A percentile compares a stretch with the other conserved stretches of the same genome.
Conservation (phyloP, 495 filamentous ascomycete species). For the Lepraria neglecta region DNA sequence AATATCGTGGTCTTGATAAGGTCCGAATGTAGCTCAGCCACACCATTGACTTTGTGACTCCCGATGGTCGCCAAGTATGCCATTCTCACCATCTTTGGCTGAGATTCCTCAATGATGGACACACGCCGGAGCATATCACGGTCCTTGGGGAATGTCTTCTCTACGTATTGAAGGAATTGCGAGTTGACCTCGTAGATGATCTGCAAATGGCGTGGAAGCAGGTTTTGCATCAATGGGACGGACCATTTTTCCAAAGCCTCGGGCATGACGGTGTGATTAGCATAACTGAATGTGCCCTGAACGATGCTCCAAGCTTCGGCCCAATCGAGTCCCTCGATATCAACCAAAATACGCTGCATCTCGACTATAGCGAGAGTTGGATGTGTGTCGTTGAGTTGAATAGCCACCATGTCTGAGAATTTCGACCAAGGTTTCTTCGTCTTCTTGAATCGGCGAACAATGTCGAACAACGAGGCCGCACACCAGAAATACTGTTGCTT, state of each 20-base stretch:
- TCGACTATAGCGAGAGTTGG: conserved; percentile 95
- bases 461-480: conserved; percentile 90
- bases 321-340: conserved; percentile 87
- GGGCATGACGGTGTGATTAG: conserved; percentile 95
- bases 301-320: conserved; percentile 86
- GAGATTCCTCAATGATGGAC: conserved; percentile 93
- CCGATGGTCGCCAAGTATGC: conserved; percentile 91
- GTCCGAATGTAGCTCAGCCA: conserved; percentile 94
- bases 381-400: conserved; percentile 97
- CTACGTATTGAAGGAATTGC: conserved; percentile 82
- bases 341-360: conserved; percentile 83
- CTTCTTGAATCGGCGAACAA: conserved; percentile 97
- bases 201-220: conserved; percentile 89
- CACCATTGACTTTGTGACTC: conserved; percentile 98
- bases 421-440: conserved; percentile 81
- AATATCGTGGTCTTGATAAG: conserved; percentile 97
- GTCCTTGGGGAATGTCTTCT: conserved; percentile 83
- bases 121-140: conserved; percentile 76
- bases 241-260: conserved; percentile 99
- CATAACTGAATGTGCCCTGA: conserved; percentile 79
- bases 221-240: conserved; percentile 82
- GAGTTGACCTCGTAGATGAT: conserved; percentile 99
- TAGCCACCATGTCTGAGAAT: conserved; percentile 91
- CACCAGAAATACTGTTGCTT: conserved; percentile 99
- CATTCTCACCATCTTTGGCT: conserved; percentile 98